Evolutionary conservation across 2,329 filamentous ascomycete genomes (phyloP), one percentile per base, ranked within the genome.

Genomic region (Gaeumannomyces tritici): DNA sequence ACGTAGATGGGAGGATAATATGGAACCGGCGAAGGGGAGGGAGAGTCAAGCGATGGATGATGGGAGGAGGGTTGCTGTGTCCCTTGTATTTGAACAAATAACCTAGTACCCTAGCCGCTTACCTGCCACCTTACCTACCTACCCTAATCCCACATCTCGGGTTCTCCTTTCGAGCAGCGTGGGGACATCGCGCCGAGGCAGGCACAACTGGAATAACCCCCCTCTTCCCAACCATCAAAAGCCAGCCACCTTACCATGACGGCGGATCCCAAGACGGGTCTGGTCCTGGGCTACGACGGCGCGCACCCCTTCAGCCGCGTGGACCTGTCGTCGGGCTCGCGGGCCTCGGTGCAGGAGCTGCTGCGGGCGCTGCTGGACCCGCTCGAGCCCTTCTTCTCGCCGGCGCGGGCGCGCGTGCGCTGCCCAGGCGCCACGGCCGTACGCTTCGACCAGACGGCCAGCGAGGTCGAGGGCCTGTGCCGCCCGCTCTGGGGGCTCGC

Each of bases 401-500:
- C 86, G 0, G 70, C 78, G 56, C 83, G 83, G 69, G 84, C 87
- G 13, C 80, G 89, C 58, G 81, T 92, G 58, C 86, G 84, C 69
- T 83, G 87, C 28, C 83, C 83, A 1, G 89, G 89, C 6, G 84
- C 82, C 18, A 90, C 89, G 0, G 89, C 88, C 24, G 90, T 90
- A 26, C 80, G 89, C 29, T 93, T 92, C 72, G 90, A 93, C 70
- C 87, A 91, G 72, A 83, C 85, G 1, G 89, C 88, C 11, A 89
- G 89, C 1, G 89, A 92, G 70, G 82, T 93, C 42, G 90, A 93
- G 74, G 89, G 89, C 28, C 87, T 87, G 69, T 88, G 86, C 57
- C 83, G 90, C 1, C 89, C 90, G 0, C 78, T 93, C 60, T 93
- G 89, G 89, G 90, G 86, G 1, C 75, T 93, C 24, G 86, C 87